phyloP scores from a whole-genome alignment of 1,284 basidiomycete genomes.

The Thelephora terrestris region DNA sequence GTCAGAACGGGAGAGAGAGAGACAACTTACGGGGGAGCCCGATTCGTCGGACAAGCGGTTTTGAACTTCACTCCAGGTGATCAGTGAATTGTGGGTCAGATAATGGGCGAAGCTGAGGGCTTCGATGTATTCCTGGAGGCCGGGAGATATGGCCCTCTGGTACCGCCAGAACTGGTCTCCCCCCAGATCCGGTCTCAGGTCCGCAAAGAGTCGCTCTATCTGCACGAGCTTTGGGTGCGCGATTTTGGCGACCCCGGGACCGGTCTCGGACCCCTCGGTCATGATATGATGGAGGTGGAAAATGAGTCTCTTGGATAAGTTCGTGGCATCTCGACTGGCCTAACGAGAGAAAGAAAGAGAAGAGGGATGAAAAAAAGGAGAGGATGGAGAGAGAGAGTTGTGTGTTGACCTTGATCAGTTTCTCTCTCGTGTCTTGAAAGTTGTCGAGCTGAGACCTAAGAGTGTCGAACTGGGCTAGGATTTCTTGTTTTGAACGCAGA shows the following conservation, averaged over 20 bases:
- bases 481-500: conserved; percentile 16
- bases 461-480: conserved; percentile 35
- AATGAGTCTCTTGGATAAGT: conserved; percentile 90
- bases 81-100: conserved; percentile 61
- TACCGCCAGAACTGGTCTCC: conserved; percentile 78
- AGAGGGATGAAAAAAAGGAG: conserved; percentile 3
- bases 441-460: conserved; percentile 69
- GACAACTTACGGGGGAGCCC: conserved; percentile 45
- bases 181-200: conserved; percentile 53
- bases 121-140: conserved; percentile 90
- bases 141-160: conserved; percentile 65
- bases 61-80: conserved; percentile 67
- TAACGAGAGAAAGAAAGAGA: conserved; percentile 19
- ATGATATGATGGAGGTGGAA: conserved; percentile 83
- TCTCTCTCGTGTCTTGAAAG: conserved; percentile 66
- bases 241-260: conserved; percentile 17
- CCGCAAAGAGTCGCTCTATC: conserved; percentile 57
- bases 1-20: neutral
- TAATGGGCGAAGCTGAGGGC: conserved; percentile 86
- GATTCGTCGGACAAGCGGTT: conserved; percentile 45
- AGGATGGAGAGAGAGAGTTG: conserved; percentile 3
- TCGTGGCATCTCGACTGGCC: conserved; percentile 82
- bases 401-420: conserved; percentile 66
- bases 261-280: conserved; percentile 34
- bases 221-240: conserved; percentile 63